Conservation (phyloP, 768 basidiomycete genomes). For the Roridomyces roridus region DNA sequence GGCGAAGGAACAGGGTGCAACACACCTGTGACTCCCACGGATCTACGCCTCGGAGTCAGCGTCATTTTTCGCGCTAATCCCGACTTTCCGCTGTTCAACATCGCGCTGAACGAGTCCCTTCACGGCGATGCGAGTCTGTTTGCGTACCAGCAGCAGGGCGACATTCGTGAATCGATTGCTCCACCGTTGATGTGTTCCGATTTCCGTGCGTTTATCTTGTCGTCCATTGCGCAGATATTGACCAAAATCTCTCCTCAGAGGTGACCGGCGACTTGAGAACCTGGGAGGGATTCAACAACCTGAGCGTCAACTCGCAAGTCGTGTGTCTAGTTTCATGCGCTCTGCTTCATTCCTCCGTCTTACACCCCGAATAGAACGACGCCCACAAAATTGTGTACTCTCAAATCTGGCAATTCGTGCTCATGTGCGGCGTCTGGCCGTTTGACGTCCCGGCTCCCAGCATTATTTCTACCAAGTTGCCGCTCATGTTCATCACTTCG, state of each 20-base stretch:
- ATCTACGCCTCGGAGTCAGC: not conserved
- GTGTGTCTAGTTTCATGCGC: not conserved
- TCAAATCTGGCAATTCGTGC: constrained; percentile 1
- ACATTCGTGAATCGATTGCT: constrained; percentile 3
- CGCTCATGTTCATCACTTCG: constrained; percentile 10
- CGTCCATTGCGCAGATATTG: not conserved
- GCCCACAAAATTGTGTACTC: constrained; percentile 3
- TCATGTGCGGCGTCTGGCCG: constrained; percentile 9
- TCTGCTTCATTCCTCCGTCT: not conserved
- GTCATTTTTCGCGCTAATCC: not conserved
- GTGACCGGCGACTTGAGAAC: not conserved
- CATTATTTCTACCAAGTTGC: not conserved
- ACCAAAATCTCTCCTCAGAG: not conserved
- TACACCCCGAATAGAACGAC: not conserved
- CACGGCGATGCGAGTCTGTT: constrained; percentile 13
- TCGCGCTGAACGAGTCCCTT: constrained; percentile 1
- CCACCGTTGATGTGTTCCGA: constrained; percentile 13
- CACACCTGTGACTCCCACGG: not conserved
- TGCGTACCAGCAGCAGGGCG: not conserved
- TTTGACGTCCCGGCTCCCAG: not conserved
- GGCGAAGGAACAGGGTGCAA: not conserved
- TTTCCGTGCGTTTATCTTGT: not conserved
- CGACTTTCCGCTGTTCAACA: constrained; percentile 15
- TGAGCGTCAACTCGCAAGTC: not conserved
- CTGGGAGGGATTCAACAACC: constrained; percentile 5